Evolutionary conservation across 1,139 yeast genomes (phyloP).

Genomic region (Nakaseomyces nivariensis): DNA sequence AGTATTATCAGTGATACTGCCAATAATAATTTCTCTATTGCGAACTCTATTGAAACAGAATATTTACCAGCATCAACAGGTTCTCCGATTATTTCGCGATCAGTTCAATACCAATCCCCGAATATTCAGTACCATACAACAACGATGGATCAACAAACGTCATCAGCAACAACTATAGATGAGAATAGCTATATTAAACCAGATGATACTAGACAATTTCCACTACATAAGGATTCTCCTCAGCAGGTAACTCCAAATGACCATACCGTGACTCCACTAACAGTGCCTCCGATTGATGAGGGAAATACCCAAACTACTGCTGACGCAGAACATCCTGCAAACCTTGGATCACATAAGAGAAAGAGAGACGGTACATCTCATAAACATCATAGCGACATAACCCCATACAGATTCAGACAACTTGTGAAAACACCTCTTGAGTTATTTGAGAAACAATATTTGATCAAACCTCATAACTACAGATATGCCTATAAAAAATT

Average conservation of each 20-base stretch:
- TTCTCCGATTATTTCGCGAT: neutral
- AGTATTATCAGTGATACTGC: neutral
- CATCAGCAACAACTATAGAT: neutral
- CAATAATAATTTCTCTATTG: neutral
- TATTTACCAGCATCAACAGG: neutral
- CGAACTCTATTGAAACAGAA: neutral
- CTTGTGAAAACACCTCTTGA: conserved; percentile 56
- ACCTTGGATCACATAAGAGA: neutral
- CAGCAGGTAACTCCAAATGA: neutral
- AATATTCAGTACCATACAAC: neutral
- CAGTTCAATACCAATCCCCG: neutral
- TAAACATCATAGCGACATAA: conserved; percentile 9
- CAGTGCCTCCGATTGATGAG: no score
- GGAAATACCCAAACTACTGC: neutral
- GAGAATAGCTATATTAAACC: neutral
- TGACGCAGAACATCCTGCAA: neutral
- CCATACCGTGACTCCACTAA: no score
- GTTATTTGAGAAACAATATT: conserved; percentile 42
- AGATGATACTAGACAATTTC: no score
- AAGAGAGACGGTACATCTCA: neutral
- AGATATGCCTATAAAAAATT: conserved; percentile 59
- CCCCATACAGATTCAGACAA: conserved; percentile 52
- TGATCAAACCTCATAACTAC: conserved; percentile 49
- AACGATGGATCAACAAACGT: neutral
- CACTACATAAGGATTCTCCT: neutral